phyloP scores from a whole-genome alignment of 805 yeast species.

The Starmerella apicola region DNA sequence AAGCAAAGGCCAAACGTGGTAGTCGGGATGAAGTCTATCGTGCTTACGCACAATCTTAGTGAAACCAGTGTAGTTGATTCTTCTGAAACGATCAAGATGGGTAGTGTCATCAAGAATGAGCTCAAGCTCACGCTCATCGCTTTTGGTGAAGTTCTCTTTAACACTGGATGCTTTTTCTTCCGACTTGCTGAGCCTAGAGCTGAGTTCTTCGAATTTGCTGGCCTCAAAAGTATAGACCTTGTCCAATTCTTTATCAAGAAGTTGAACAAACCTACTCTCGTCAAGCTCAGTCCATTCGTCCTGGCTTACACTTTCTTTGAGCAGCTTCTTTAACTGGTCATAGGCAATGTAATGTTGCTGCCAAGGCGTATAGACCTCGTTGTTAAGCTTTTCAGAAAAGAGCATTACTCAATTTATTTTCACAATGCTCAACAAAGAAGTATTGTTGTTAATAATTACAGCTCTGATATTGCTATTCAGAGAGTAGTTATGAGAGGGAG shows the following conservation, averaged over 20 bases:
- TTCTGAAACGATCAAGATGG: constrained; percentile 77
- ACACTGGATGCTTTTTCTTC: constrained; percentile 42
- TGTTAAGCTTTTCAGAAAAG: constrained; percentile 71
- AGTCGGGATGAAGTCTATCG: constrained; percentile 76
- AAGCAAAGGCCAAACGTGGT: constrained; percentile 79
- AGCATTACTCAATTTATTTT: too few species aligned
- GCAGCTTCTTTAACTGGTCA: constrained; percentile 73
- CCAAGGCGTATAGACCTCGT: constrained; percentile 85
- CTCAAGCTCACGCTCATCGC: constrained; percentile 60
- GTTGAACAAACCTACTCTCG: constrained; percentile 70
- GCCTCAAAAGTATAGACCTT: constrained; percentile 83
- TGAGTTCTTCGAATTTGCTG: constrained; percentile 54
- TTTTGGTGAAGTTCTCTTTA: constrained; percentile 31
- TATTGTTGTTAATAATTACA: too few species aligned
- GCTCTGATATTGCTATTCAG: too few species aligned
- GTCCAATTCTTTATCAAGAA: constrained; percentile 74
- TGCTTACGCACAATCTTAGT: constrained; percentile 91
- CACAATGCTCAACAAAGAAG: too few species aligned
- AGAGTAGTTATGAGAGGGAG: too few species aligned
- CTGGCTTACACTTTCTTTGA: constrained; percentile 41
- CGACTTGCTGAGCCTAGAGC: constrained; percentile 47
- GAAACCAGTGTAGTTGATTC: constrained; percentile 91
- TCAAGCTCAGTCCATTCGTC: constrained; percentile 67
- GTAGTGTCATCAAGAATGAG: constrained; percentile 61
- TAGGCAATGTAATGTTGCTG: constrained; percentile 77